Conservation (phyloP, 73 alveolate species). For the Stentor coeruleus region DNA sequence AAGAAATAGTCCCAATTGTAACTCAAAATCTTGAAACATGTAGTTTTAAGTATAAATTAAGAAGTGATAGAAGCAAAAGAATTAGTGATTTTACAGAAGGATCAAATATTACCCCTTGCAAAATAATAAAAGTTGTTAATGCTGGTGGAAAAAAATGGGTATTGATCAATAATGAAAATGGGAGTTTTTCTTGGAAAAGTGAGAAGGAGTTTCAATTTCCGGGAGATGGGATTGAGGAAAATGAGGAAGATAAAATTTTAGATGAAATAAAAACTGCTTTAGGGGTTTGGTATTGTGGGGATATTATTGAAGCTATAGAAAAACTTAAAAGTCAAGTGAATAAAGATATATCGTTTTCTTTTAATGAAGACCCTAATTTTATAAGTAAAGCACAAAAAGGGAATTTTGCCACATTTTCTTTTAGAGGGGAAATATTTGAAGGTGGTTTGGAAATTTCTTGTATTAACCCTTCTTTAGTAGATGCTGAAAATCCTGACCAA, state of each 20-base stretch:
- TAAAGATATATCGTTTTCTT: neutral
- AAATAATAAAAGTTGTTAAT: neutral
- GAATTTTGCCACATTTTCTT: neutral
- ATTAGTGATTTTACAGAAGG: neutral
- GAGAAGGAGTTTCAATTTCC: neutral
- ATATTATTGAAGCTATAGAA: neutral
- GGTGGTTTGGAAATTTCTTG: neutral
- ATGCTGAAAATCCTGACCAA: neutral
- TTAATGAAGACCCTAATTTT: neutral
- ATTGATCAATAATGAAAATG: neutral
- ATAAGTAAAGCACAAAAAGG: neutral
- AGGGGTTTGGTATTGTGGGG: neutral
- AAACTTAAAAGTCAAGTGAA: neutral
- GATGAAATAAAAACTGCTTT: constrained; percentile 26
- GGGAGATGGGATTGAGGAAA: neutral
- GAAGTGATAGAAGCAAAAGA: neutral
- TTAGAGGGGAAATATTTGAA: constrained; percentile 1
- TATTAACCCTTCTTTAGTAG: neutral
- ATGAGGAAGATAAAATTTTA: neutral
- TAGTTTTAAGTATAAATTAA: neutral
- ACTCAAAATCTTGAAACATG: neutral
- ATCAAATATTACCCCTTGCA: neutral
- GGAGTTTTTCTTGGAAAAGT: neutral
- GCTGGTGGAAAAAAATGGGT: constrained; percentile 12
- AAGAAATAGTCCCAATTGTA: neutral